Conservation (phyloP, 1,284 basidiomycete species). For the Kalmanozyma brasiliensis region DNA sequence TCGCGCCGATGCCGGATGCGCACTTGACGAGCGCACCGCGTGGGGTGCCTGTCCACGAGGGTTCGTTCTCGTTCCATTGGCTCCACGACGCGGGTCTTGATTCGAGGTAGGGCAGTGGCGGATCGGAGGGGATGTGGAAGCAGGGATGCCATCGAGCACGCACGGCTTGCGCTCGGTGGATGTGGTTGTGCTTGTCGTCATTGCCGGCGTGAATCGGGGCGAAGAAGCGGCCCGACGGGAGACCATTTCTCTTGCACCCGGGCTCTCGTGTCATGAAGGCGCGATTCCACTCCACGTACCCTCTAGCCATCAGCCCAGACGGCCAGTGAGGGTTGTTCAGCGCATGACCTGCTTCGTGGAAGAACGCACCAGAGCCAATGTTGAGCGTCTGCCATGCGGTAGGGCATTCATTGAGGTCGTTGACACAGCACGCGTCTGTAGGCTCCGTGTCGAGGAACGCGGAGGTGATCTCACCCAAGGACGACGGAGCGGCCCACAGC, state of each 20-base stretch:
- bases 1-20: conserved; percentile 28
- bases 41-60: conserved; percentile 27
- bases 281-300: conserved; percentile 53
- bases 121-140: conserved; percentile 41
- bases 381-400: conserved; percentile 53
- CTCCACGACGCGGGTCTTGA: conserved; percentile 13
- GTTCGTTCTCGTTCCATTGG: conserved; percentile 36
- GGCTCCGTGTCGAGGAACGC: conserved; percentile 39
- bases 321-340: conserved; percentile 51
- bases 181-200: conserved; percentile 45
- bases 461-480: conserved; percentile 27
- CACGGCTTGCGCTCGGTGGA: conserved; percentile 47
- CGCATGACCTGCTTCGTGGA: conserved; percentile 51
- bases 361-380: conserved; percentile 51
- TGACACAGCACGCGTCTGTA: conserved; percentile 48
- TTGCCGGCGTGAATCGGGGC: conserved; percentile 34
- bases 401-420: conserved; percentile 45
- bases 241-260: conserved; percentile 14
- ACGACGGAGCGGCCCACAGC: conserved; percentile 49
- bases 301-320: conserved; percentile 46
- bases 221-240: conserved; percentile 8
- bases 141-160: conserved; percentile 52
- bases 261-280: conserved; percentile 58
- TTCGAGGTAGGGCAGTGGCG: conserved; percentile 21
- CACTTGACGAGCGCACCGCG: conserved; percentile 30